These are phyloP conservation scores for Lachnellula hyalina DNA, from an alignment of 2,329 filamentous ascomycete genomes.

Conservation along the genomic window DNA sequence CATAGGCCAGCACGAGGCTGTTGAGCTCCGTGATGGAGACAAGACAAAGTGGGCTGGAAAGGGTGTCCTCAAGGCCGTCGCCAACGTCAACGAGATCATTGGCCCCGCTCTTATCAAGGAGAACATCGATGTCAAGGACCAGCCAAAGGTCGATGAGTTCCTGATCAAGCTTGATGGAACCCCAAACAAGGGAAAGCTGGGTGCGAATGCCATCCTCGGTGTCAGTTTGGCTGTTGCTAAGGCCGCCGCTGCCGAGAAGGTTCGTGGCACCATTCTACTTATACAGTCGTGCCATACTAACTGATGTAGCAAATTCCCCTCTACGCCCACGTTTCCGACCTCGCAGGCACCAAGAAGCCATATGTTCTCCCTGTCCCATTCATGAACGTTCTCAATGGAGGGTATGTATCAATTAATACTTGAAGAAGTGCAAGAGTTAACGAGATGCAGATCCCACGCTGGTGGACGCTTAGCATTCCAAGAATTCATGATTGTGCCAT, in stretches of 20 bases:
- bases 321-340: slow-evolving; percentile 82
- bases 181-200: slow-evolving; percentile 79
- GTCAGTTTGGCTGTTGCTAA: slow-evolving; percentile 81
- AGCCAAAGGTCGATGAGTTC: slow-evolving; percentile 78
- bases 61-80: slow-evolving; percentile 79
- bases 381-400: slow-evolving; percentile 88
- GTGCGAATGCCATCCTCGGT: slow-evolving; percentile 84
- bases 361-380: slow-evolving; percentile 87
- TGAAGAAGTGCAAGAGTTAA: slow-evolving; percentile 14
- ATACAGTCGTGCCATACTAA: slow-evolving; percentile 6
- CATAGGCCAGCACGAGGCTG: slow-evolving; percentile 80
- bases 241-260: slow-evolving; percentile 84
- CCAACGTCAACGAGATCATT: slow-evolving; percentile 79
- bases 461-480: slow-evolving; percentile 94
- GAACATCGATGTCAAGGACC: slow-evolving; percentile 79
- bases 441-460: slow-evolving; percentile 70
- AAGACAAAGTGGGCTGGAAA: slow-evolving; percentile 83
- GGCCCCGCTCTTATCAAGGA: slow-evolving; percentile 78
- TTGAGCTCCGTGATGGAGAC: slow-evolving; percentile 86
- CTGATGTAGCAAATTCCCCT: slow-evolving; percentile 63
- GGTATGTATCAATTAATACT: slow-evolving; percentile 26
- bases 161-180: slow-evolving; percentile 81
- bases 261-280: slow-evolving; percentile 27
- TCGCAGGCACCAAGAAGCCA: slow-evolving; percentile 85
- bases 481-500: slow-evolving; percentile 93